Percentiles rank a stretch among this genome's conserved stretches.
Conservation (phyloP, 306 rosid species). For the Ziziphus jujuba region DNA sequence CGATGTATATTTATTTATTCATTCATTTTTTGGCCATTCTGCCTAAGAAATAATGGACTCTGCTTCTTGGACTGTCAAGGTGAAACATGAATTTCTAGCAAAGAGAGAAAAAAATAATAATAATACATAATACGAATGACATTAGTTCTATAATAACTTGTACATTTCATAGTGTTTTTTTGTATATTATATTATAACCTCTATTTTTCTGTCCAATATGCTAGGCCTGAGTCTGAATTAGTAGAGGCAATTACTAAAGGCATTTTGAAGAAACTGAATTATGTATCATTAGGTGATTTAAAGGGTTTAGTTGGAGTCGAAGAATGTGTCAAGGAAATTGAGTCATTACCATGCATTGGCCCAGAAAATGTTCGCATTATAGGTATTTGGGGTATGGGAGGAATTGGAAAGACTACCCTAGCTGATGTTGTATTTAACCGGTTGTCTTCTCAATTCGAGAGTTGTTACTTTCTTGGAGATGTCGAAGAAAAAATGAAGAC, state of each 20-base stretch:
- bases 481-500: neutral
- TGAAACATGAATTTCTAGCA: too few relatives aligned
- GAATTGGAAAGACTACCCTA: slow-evolving; percentile 11
- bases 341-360: neutral
- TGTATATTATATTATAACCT: too few relatives aligned
- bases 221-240: neutral
- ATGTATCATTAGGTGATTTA: neutral
- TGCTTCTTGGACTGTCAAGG: too few relatives aligned
- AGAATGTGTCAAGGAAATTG: neutral
- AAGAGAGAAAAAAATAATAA: too few relatives aligned
- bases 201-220: neutral
- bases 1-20: too few relatives aligned
- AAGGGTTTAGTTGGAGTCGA: slow-evolving; percentile 12
- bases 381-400: slow-evolving; percentile 26
- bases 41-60: too few relatives aligned
- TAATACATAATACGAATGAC: too few relatives aligned
- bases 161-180: too few relatives aligned
- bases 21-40: too few relatives aligned
- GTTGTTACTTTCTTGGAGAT: neutral
- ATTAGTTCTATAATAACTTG: too few relatives aligned
- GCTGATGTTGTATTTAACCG: neutral
- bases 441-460: neutral
- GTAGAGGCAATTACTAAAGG: neutral
- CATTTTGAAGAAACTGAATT: slow-evolving; percentile 1
- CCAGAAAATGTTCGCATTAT: slow-evolving; percentile 1